Base-by-base conservation (phyloP, 176 grass and related monocot species). In the Eleusine indica region DNA sequence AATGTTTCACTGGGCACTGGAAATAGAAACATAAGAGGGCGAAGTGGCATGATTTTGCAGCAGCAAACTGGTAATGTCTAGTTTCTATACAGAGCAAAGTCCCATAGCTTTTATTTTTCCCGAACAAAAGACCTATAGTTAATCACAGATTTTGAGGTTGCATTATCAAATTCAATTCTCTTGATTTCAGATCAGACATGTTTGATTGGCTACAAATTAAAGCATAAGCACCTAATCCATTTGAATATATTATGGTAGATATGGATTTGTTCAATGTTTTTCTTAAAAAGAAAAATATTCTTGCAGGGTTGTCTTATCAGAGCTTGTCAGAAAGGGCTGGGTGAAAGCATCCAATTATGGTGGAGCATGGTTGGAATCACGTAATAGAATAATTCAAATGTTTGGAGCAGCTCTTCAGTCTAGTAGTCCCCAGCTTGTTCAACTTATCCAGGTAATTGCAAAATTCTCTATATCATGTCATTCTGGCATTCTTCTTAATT, bases 361-460 rank as follows among this genome's bases (percentile, higher is more conserved):
- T 70, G 80, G 64, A 76, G 67, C 66, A 80, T 93, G 90, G 90
- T 52, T 79, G 82, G 83, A 76, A 29, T 91, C 86, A 11, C 87
- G 83, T 42, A 83, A 84, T 85, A 93, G 84, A 90, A 83, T 95
- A 85, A 83, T 71, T 82, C 71, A 80, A 73, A 86, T 95, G 73
- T 91, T 87, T 88, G 66, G 49, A 81, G 73, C 83, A 78, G 77
- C 88, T 73, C 75, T 98, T 70, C 85, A 92, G 62, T 95, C 91
- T 61, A 88, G 85, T 74, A 88, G 80, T 86, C 88, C 47, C 70
- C 75, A 80, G 68, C 85, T 98, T 53, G 75, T 85, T 80, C 85
- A 98, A 74, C 80, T 90, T 41, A 85, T 98, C 86, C 89, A 98
- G 87, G 96, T 94, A 81, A 79, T 42, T 74, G 39, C 41, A 69